Percentiles rank a stretch among this genome's conserved stretches.
Evolutionary conservation across 1,139 yeast species (phyloP).

Genomic region (Lodderomyces margitis): DNA sequence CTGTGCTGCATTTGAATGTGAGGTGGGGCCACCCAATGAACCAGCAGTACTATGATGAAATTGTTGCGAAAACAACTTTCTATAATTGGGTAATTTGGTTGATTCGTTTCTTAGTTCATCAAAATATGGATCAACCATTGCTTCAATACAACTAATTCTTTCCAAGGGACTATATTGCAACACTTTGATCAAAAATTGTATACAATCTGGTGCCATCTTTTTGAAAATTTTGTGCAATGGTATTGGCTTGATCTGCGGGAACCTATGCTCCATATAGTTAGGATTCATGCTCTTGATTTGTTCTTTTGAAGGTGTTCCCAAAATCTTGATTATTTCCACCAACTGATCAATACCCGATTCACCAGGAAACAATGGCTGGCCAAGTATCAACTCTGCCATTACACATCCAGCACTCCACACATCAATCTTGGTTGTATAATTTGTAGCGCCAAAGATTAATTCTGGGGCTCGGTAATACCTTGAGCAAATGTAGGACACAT

Average conservation of each 20-base stretch:
- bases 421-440: conserved; percentile 95
- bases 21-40: conserved; percentile 5
- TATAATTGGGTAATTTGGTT: conserved; percentile 54
- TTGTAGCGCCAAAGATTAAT: conserved; percentile 85
- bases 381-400: conserved; percentile 92
- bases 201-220: conserved; percentile 58
- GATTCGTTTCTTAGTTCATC: conserved; percentile 64
- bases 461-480: conserved; percentile 96
- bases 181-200: conserved; percentile 56
- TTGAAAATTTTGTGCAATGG: conserved; percentile 84
- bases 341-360: conserved; percentile 96
- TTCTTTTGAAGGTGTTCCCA: conserved; percentile 93
- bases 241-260: conserved; percentile 94
- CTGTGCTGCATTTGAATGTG: conserved; percentile 27
- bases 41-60: conserved; percentile 17
- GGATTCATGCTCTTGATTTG: conserved; percentile 96
- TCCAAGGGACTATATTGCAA: conserved; percentile 76
- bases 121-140: conserved; percentile 70
- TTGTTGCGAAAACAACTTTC: conserved; percentile 46
- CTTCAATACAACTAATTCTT: conserved; percentile 68
- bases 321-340: conserved; percentile 91
- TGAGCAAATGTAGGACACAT: conserved; percentile 94
- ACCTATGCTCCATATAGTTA: conserved; percentile 94
- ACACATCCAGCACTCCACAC: conserved; percentile 99
- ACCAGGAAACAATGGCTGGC: conserved; percentile 97